Percentiles rank a stretch among this genome's conserved stretches.
Evolutionary conservation across 2,329 filamentous ascomycete genomes (phyloP).

Genomic region (Ceratocystis diversiconidia): DNA sequence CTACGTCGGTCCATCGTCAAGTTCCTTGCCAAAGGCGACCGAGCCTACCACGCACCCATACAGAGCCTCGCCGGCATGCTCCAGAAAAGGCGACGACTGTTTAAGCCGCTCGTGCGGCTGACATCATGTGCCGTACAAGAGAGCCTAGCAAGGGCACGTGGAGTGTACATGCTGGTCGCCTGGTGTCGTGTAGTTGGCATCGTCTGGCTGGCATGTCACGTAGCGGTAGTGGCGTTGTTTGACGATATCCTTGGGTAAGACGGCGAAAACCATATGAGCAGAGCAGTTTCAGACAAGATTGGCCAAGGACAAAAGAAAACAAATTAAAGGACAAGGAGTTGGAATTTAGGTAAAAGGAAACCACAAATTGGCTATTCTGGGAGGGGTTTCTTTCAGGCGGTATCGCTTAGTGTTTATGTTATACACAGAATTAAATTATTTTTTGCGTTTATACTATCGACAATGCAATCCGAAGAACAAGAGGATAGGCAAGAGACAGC

Average conservation of each 20-base stretch:
- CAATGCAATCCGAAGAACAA: background rate
- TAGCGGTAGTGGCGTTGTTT: background rate
- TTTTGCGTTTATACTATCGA: background rate
- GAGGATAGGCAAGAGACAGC: background rate
- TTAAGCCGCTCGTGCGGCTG: slow-evolving; percentile 2
- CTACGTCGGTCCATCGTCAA: slow-evolving; percentile 10
- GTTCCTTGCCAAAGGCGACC: slow-evolving; percentile 7
- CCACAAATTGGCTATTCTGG: background rate
- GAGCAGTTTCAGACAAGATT: too few relatives aligned
- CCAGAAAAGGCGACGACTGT: slow-evolving; percentile 4
- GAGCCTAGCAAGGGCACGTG: background rate
- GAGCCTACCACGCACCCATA: slow-evolving; percentile 1
- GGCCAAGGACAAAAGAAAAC: too few relatives aligned
- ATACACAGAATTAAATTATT: background rate
- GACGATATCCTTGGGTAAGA: slow-evolving; percentile 5
- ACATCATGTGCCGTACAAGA: slow-evolving; percentile 2
- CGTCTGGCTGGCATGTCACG: slow-evolving; percentile 7
- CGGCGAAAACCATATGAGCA: background rate
- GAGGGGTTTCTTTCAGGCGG: background rate
- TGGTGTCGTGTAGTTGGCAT: slow-evolving; percentile 7
- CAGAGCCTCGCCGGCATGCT: slow-evolving; percentile 14
- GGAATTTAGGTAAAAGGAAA: too few relatives aligned
- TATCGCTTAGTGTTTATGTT: background rate
- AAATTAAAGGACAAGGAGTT: too few relatives aligned
- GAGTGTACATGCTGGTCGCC: background rate